Evolutionary conservation across 768 basidiomycete genomes (phyloP).

Genomic region (Lentinula raphanica): DNA sequence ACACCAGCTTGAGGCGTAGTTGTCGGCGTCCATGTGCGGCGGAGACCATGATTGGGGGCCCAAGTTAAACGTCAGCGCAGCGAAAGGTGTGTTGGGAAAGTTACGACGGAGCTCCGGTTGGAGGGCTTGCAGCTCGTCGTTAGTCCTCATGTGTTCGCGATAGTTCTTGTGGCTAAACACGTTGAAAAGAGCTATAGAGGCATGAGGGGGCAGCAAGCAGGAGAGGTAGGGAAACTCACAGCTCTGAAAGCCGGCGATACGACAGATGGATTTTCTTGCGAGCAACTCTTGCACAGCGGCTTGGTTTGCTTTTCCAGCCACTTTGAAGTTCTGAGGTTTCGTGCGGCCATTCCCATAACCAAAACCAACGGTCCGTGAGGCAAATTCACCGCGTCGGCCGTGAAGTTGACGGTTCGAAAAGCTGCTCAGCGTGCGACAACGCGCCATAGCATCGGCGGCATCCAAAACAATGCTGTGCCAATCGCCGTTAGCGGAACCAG

Average conservation of each 20-base stretch:
- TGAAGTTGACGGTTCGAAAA: no score
- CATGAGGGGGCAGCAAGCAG: not conserved
- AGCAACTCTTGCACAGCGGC: not conserved
- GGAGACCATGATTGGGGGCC: accelerated
- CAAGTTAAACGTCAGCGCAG: constrained; percentile 1
- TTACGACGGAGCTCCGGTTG: not conserved
- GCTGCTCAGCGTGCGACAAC: no score
- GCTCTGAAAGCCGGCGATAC: not conserved
- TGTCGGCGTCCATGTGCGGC: constrained; percentile 15
- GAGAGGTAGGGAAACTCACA: constrained; percentile 11
- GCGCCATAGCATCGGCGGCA: no score
- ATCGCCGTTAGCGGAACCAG: not conserved
- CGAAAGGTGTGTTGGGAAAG: constrained; percentile 15
- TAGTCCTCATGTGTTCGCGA: not conserved
- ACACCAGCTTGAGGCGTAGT: constrained; percentile 16
- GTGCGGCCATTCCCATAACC: not conserved
- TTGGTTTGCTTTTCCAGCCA: constrained; percentile 15
- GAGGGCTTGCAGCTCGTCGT: no score
- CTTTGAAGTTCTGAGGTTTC: no score
- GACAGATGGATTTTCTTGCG: not conserved
- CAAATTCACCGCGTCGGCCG: constrained; percentile 4
- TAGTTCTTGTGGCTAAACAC: not conserved
- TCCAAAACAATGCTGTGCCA: constrained; percentile 4
- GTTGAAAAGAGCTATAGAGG: constrained; percentile 9
- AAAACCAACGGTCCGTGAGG: not conserved